Evolutionary conservation across 2,329 filamentous ascomycete species (phyloP), one percentile per base, ranked within the genome.

Genomic region (Orbilia blumenaviensis): DNA sequence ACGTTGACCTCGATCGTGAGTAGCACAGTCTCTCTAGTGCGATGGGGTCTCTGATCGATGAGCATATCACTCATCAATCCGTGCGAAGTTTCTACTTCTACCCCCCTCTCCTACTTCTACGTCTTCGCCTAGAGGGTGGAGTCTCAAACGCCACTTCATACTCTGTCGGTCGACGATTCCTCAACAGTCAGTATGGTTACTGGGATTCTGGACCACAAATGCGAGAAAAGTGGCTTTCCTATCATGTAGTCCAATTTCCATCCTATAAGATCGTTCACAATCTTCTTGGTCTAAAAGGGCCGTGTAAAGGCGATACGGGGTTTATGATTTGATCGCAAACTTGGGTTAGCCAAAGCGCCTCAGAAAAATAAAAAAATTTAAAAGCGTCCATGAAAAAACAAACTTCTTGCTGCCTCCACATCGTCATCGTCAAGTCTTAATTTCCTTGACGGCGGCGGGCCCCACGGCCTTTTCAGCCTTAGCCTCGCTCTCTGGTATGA

Each of bases 351-450:
- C 44, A 61, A 36, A 62, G 29, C 66, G 34, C 58, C 66, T 63
- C 66, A 63, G n/a, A 56, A 52, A 38, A 32, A 44, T 62, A 46
- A 61, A 60, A 46, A 58, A 54, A n/a, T n/a, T n/a, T 8, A 48
- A 63, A 29, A 46, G 34, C 5, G 32, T 36, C 10, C 1, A 10
- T 23, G 18, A 56, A 56, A 56, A 56, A 56, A 32, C 52, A 56
- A 41, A 42, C 36, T 14, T 34, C 46, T 52, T 41, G 38, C 56
- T 63, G 48, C 63, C 56, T 67, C 58, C 63, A 67, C 63, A 63
- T 74, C 69, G 69, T 74, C 69, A 66, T 66, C 46, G 66, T 67
- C 62, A 34, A 67, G 58, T 66, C 69, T 67, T 61, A 74, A 74
- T 74, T 66, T 66, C 52, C 62, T 56, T 48, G 62, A 74, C 52